Evolutionary conservation across 2,329 filamentous ascomycete genomes (phyloP).

Genomic region (Cladophialophora chaetospira): DNA sequence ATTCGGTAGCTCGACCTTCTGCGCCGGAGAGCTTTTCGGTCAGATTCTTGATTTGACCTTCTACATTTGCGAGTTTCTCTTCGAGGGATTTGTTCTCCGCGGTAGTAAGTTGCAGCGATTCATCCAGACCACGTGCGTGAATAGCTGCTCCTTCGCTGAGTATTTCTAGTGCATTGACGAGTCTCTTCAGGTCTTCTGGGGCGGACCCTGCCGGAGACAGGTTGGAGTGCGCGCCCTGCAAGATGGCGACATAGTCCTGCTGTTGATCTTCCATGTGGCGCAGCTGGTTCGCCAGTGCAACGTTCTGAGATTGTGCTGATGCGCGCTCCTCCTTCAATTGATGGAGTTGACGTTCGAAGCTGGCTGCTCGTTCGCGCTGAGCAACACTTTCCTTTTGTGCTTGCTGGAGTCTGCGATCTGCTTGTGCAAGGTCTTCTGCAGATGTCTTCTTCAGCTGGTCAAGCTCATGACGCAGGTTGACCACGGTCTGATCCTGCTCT

Average conservation of each 20-base stretch:
- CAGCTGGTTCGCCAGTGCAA: slow-evolving; percentile 54
- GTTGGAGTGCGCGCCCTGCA: slow-evolving; percentile 63
- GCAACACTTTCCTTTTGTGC: slow-evolving; percentile 64
- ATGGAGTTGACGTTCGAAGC: slow-evolving; percentile 61
- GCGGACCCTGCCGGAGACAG: slow-evolving; percentile 56
- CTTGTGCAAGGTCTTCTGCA: slow-evolving; percentile 45
- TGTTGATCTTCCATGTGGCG: slow-evolving; percentile 55
- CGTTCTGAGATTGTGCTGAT: slow-evolving; percentile 42
- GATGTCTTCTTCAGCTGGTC: slow-evolving; percentile 45
- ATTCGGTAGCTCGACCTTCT: slow-evolving; percentile 54
- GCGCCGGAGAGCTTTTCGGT: slow-evolving; percentile 53
- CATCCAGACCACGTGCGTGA: slow-evolving; percentile 63
- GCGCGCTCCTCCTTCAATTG: slow-evolving; percentile 55
- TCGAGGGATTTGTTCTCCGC: slow-evolving; percentile 65
- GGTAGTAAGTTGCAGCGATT: slow-evolving; percentile 61
- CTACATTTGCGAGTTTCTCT: slow-evolving; percentile 57
- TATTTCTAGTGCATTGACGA: slow-evolving; percentile 63
- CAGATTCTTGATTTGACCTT: slow-evolving; percentile 58
- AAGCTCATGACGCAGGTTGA: slow-evolving; percentile 70
- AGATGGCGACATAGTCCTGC: slow-evolving; percentile 55
- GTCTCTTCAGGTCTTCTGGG: slow-evolving; percentile 59
- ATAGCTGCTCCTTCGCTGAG: slow-evolving; percentile 61
- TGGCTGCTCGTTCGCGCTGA: slow-evolving; percentile 62
- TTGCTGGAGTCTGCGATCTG: slow-evolving; percentile 56
- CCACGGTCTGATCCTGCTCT: slow-evolving; percentile 67